Conservation (phyloP, 768 basidiomycete species). For the Mycena indigotica region DNA sequence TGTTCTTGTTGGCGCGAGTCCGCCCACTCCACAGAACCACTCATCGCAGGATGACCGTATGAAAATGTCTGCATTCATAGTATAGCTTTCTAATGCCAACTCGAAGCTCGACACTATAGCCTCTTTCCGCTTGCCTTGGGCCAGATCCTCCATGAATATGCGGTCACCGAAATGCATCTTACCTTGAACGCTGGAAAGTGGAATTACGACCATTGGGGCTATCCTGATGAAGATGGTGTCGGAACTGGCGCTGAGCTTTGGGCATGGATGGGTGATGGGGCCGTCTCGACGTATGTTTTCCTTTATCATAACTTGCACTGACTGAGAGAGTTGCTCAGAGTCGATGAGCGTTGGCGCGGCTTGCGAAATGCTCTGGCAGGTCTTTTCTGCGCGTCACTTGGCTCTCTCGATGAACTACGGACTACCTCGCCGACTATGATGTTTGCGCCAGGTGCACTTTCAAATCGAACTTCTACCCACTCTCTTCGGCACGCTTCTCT, state of each 20-base stretch:
- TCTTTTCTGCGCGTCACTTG: conserved; percentile 91
- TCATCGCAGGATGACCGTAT: conserved; percentile 52
- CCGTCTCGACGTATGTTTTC: conserved; percentile 46
- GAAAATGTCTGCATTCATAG: too few relatives aligned
- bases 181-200: conserved; percentile 91
- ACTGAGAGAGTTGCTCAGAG: conserved; percentile 39
- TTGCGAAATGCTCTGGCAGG: conserved; percentile 90
- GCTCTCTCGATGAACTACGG: conserved; percentile 70
- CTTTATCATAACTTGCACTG: neutral
- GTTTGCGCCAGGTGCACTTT: conserved; percentile 63
- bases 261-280: conserved; percentile 86
- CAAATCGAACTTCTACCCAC: conserved; percentile 48
- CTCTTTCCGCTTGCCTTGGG: conserved; percentile 86
- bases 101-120: conserved; percentile 78
- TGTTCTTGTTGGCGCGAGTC: conserved; percentile 51
- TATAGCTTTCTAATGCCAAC: too few relatives aligned
- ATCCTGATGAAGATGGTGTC: conserved; percentile 73
- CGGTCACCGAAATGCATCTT: conserved; percentile 85
- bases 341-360: conserved; percentile 80
- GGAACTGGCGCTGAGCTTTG: conserved; percentile 87
- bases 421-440: conserved; percentile 67
- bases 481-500: conserved; percentile 74
- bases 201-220: conserved; percentile 84
- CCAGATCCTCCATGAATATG: conserved; percentile 83
- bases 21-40: conserved; percentile 56